Conservation (phyloP, 2,329 filamentous ascomycete species). For the Penicillium sp. region DNA sequence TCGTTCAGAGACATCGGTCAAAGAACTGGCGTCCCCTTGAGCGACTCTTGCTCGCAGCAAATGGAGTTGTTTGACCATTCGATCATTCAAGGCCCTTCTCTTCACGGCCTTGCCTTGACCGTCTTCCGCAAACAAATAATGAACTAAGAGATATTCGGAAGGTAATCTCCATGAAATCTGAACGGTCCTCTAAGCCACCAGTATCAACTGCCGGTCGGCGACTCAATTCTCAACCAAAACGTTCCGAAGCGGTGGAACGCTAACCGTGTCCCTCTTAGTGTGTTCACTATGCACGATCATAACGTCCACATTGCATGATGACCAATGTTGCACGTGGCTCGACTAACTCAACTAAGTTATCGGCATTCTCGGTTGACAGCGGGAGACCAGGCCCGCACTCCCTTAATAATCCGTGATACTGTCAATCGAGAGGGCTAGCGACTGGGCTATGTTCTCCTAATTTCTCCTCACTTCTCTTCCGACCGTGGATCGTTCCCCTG, state of each 20-base stretch:
- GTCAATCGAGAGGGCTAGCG: background rate
- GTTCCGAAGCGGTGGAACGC: background rate
- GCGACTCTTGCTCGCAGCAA: no score
- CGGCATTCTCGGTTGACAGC: background rate
- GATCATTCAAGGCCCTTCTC: background rate
- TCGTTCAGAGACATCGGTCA: no score
- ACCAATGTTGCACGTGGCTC: background rate
- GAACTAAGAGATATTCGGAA: background rate
- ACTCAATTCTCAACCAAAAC: background rate
- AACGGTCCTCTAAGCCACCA: background rate
- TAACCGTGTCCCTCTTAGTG: background rate
- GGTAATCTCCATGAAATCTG: background rate
- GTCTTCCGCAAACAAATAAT: background rate
- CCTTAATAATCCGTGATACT: constrained; percentile 2
- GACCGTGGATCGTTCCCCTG: background rate
- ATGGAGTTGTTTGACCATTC: no score
- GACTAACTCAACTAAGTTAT: background rate
- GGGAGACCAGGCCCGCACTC: background rate
- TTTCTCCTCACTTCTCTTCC: background rate
- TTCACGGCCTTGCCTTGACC: background rate
- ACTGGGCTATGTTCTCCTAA: background rate
- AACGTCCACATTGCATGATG: background rate
- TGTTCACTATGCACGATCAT: background rate
- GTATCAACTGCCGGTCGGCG: background rate
- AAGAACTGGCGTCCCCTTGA: no score